Base-by-base conservation (phyloP, 495 filamentous ascomycete genomes). In the Aspergillus egyptiacus region DNA sequence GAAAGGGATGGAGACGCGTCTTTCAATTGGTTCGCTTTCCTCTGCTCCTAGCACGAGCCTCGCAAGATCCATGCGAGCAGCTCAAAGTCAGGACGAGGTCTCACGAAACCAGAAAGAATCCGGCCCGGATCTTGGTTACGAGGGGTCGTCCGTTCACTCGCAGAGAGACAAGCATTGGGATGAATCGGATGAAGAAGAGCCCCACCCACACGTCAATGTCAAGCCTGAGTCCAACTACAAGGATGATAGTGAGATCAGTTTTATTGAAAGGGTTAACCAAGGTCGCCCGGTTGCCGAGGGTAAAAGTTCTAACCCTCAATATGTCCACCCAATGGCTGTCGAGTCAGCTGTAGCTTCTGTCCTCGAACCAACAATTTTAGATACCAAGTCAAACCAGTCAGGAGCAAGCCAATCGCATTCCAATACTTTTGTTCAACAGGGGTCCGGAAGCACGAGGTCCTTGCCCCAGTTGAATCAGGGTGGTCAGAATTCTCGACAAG, bases 271-370 rank as follows among this genome's bases (percentile, higher is more conserved):
- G 24, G 66, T 83, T 25, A 72, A 80, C 22, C 73, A 82, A 34
- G 84, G 80, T 15, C 84, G 86, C 51, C 77, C 83, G 39, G 80
- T 95, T 17, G 56, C 56, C 1, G 77, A 77, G 35, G 78, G 77
- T 2, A 64, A 84, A 20, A 84, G 76, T 25, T 78, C 82, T 14
- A 94, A 89, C 52, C 85, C 89, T 14, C 73, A 85, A 40, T 86
- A 86, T 58, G 75, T 90, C 2, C 81, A 86, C 40, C 83, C 82
- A 3, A 48, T 76, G n/a, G 84, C 75, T 6, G 83, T 91, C 4
- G 89, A 95, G 64, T 95, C 90, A 25, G 84, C 84, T 18, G 90
- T 95, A 27, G 91, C 90, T 9, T 94, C 89, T 6, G 73, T 96
- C 7, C 78, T 89, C 37, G 86, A 94, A 27, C 85, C 83, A 7